Evolutionary conservation across 495 filamentous ascomycete species (phyloP), one percentile per base, ranked within the genome.

Genomic region (Penicillium antarcticum): DNA sequence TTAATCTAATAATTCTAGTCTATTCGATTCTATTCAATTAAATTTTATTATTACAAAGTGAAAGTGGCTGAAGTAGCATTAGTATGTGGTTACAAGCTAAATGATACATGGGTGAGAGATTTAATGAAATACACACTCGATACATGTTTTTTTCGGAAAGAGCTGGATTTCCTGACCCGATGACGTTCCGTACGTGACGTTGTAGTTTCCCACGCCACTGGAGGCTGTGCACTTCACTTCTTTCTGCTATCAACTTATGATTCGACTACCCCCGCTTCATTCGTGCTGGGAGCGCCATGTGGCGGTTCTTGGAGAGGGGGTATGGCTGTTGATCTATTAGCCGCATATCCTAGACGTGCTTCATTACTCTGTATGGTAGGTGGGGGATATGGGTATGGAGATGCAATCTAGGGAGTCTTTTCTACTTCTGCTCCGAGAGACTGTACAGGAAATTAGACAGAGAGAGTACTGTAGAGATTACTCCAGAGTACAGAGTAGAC

Each of bases 181-280:
- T 61, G 55, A 58, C 55, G 58, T 58, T 36, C 53, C 36, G n/a
- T 40, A 32, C 17, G 47, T 50, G 43, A 45, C 43, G 43, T 45
- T 29, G 26, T 7, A 7, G 2, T 8, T 29, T 9, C 8, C 26
- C 5, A 29, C 54, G 54, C 54, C 54, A 57, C 54, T 19, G 55
- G 60, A 63, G 60, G 60, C 60, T 63, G 60, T 63, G 60, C 60
- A 57, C 16, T 19, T 48, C 45, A 14, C 48, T 42, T 33, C 49
- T 35, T 33, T 14, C 45, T 18, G 37, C 9, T 12, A n/a, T 9
- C 11, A 10, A 12, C 21, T 29, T 33, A 11, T 62, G 57, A 63
- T 63, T 63, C 50, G 60, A 60, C 46, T 49, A 38, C 50, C 60
- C 60, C 60, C 60, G 52, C 56, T 57, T 19, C 56, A 56, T 50